Conservation (phyloP, 805 yeast genomes). For the Clavispora carvajalis region DNA sequence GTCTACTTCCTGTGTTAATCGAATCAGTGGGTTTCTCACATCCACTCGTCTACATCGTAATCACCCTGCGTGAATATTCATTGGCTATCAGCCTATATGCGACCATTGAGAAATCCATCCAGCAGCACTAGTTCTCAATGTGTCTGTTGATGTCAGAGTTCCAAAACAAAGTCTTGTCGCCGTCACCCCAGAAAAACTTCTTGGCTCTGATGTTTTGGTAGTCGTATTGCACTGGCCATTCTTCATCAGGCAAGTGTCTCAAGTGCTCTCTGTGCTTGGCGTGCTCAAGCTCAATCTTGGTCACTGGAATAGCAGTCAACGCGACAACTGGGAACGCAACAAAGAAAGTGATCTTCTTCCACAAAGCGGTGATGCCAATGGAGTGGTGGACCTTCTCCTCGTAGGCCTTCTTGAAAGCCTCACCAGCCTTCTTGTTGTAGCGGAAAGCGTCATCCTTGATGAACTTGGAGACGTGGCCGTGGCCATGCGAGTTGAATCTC, state of each 20-base stretch:
- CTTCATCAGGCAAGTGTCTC: slow-evolving; percentile 72
- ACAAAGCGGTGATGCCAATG: slow-evolving; percentile 61
- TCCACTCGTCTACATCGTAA: neutral
- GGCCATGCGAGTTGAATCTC: slow-evolving; percentile 38
- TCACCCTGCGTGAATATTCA: neutral
- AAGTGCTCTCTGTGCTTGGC: slow-evolving; percentile 83
- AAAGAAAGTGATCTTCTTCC: slow-evolving; percentile 80
- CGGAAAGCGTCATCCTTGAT: slow-evolving; percentile 38
- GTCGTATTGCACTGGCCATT: slow-evolving; percentile 88
- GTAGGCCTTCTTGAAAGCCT: slow-evolving; percentile 56
- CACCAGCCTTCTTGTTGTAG: slow-evolving; percentile 58
- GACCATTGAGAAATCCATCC: neutral
- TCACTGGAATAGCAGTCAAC: slow-evolving; percentile 74
- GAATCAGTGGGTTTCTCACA: no score
- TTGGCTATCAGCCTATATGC: slow-evolving; percentile 1
- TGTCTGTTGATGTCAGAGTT: slow-evolving; percentile 88
- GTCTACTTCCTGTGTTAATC: no score
- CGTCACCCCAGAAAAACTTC: slow-evolving; percentile 98
- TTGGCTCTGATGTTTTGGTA: slow-evolving; percentile 86
- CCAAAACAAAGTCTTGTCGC: slow-evolving; percentile 97
- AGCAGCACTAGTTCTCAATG: slow-evolving; percentile 30
- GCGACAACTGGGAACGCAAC: slow-evolving; percentile 81
- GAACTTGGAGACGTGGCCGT: slow-evolving; percentile 38
- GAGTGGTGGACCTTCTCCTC: slow-evolving; percentile 79
- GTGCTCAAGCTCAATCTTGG: slow-evolving; percentile 79